phyloP scores from a whole-genome alignment of 805 yeast genomes.

The Zygosaccharomyces pseudorouxii region DNA sequence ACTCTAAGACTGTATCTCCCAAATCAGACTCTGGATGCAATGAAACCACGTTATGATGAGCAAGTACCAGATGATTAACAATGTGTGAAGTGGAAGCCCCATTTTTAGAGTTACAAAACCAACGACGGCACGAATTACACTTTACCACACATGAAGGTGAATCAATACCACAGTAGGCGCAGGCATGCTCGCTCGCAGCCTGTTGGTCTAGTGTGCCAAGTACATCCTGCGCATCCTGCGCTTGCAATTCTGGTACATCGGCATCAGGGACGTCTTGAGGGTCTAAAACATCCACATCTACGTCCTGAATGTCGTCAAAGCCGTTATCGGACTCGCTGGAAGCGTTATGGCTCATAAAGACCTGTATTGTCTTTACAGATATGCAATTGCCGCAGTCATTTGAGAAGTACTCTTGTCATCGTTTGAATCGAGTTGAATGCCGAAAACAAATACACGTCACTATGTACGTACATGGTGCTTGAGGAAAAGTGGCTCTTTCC shows the following conservation, averaged over 20 bases:
- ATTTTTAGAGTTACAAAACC: constrained; percentile 83
- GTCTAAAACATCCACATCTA: constrained; percentile 3
- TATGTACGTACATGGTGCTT: background rate
- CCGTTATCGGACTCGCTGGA: constrained; percentile 5
- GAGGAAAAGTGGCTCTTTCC: no score
- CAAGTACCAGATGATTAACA: constrained; percentile 74
- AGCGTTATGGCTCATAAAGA: constrained; percentile 7
- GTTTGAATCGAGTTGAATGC: constrained; percentile 1
- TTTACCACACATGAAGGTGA: constrained; percentile 61
- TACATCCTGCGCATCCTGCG: constrained; percentile 6
- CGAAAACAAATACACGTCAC: background rate
- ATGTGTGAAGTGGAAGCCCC: constrained; percentile 68
- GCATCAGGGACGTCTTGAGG: constrained; percentile 1
- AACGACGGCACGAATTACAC: constrained; percentile 70
- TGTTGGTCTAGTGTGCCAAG: constrained; percentile 4
- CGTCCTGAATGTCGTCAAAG: constrained; percentile 5
- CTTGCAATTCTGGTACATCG: constrained; percentile 3
- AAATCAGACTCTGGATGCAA: constrained; percentile 76
- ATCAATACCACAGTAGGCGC: constrained; percentile 72
- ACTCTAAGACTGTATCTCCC: constrained; percentile 84
- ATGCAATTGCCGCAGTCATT: background rate
- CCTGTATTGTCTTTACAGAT: constrained; percentile 1
- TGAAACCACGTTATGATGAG: constrained; percentile 69
- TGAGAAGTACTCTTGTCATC: background rate
- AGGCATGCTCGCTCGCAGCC: constrained; percentile 39